Base-by-base conservation (phyloP, 257 asterid genomes). In the Plantago ovata region DNA sequence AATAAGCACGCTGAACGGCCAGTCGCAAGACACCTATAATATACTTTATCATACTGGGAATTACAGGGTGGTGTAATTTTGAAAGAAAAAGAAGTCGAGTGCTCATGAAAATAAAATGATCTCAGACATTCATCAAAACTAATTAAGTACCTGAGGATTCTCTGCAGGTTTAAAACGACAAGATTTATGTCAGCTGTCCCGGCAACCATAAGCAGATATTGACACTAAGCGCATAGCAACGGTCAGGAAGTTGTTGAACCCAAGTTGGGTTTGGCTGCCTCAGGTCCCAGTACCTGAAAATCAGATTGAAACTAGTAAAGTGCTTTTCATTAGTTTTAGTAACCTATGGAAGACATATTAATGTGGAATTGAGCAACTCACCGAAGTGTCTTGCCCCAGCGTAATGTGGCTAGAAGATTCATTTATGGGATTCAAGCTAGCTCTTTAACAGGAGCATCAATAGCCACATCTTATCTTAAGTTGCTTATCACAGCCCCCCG, bases 401-500 rank as follows among this genome's bases (percentile, higher is more conserved):
- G 89, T 70, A 94, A 97, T 18, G 95, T 80, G 56, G 69, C 97
- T 68, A 93, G 67, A 64, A 89, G 89, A 70, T 61, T 89, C 94
- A 93, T 79, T 66, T 93, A 95, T 38, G 94, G 89, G 62, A 89
- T 71, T 97, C 98, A 89, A 73, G 95, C 92, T 67, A 93, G 77
- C 48, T 93, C 92, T 77, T 65, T 86, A 70, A 93, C 66, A 16
- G 98, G 95, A 74, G 89, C 84, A 72, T 93, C 97, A 93, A 65
- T 15, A 87, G 95, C 98, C 98, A 93, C 98, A 93, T 93, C 70
- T 89, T 93, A 54, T 81, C 97, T 78, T n/a, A n/a, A n/a, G n/a
- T n/a, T 86, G 97, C 64, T 93, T 93, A 78, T 93, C 98, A 72
- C 98, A 93, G 70, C 98, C 96, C 58, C 98, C 98, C 64, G 98